Conservation (phyloP, 805 yeast genomes). For the Wickerhamiella nectarea region DNA sequence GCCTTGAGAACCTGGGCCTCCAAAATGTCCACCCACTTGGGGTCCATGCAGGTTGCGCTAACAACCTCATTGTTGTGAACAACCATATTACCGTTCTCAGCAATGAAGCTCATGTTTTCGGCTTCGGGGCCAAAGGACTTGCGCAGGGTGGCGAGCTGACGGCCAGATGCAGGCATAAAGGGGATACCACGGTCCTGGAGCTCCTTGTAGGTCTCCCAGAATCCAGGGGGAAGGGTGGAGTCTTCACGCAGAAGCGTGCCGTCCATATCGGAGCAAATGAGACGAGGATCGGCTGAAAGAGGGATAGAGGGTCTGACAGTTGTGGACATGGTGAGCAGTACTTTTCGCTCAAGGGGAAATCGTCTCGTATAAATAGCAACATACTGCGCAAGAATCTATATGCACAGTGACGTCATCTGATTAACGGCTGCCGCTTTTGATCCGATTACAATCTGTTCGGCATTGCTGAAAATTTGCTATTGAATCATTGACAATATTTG, state of each 20-base stretch:
- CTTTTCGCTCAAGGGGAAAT: background rate
- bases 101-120: conserved; percentile 8
- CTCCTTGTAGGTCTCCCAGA: conserved; percentile 7
- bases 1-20: conserved; percentile 6
- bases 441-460: background rate
- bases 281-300: conserved; percentile 3
- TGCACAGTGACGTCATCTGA: conserved; percentile 1
- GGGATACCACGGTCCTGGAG: conserved; percentile 7
- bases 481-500: no score
- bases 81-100: conserved; percentile 8
- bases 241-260: conserved; percentile 5
- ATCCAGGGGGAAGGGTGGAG: conserved; percentile 3
- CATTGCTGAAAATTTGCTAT: no score
- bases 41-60: conserved; percentile 2
- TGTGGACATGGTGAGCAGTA: background rate
- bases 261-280: conserved; percentile 8
- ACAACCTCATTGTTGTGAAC: conserved; percentile 8
- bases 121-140: conserved; percentile 7
- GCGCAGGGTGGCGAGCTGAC: conserved; percentile 4
- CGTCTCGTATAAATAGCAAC: background rate
- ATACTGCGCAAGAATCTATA: background rate
- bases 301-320: conserved; percentile 1
- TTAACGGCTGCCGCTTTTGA: background rate
- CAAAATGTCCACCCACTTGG: conserved; percentile 4
- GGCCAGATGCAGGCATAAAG: conserved; percentile 7